These are phyloP conservation scores for Clathrospora elynae DNA, from an alignment of 2,329 filamentous ascomycete genomes.

Conservation along the genomic window DNA sequence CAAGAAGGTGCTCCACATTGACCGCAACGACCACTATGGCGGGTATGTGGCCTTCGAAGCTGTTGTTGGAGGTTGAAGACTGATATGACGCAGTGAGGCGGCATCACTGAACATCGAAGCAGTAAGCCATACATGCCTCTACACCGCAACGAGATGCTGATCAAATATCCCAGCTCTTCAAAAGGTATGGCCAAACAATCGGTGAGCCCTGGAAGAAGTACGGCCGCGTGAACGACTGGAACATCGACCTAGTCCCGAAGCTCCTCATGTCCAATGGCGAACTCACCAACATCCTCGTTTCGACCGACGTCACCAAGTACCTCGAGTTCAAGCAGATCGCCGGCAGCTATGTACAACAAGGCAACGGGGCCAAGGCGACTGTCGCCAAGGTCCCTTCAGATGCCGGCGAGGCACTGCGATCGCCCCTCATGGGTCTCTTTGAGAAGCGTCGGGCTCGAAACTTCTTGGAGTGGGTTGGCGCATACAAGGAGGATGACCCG, in stretches of 20 bases:
- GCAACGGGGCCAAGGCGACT: constrained; percentile 78
- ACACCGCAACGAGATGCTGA: constrained; percentile 50
- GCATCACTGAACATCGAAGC: constrained; percentile 93
- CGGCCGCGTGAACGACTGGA: constrained; percentile 96
- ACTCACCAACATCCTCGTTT: constrained; percentile 97
- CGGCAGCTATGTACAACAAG: constrained; percentile 95
- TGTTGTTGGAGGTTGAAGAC: constrained; percentile 16
- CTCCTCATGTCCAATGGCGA: constrained; percentile 98
- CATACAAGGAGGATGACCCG: constrained; percentile 80
- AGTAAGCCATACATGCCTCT: constrained; percentile 58
- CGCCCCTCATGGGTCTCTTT: constrained; percentile 93
- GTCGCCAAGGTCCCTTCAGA: constrained; percentile 97
- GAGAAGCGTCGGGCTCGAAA: constrained; percentile 97
- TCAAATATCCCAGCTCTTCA: constrained; percentile 73
- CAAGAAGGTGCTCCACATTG: constrained; percentile 98
- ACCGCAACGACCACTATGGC: constrained; percentile 98
- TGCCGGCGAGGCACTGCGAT: constrained; percentile 82
- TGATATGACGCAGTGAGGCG: constrained; percentile 70
- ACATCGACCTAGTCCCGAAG: constrained; percentile 98
- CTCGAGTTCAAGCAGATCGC: constrained; percentile 70
- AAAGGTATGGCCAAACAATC: constrained; percentile 86
- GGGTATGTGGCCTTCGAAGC: constrained; percentile 65
- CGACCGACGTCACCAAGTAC: constrained; percentile 72
- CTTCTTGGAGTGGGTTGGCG: constrained; percentile 94
- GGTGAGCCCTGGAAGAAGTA: constrained; percentile 98